These are phyloP conservation scores for Panaeolus cyanescens DNA, from an alignment of 768 basidiomycete genomes.

Conservation along the genomic window DNA sequence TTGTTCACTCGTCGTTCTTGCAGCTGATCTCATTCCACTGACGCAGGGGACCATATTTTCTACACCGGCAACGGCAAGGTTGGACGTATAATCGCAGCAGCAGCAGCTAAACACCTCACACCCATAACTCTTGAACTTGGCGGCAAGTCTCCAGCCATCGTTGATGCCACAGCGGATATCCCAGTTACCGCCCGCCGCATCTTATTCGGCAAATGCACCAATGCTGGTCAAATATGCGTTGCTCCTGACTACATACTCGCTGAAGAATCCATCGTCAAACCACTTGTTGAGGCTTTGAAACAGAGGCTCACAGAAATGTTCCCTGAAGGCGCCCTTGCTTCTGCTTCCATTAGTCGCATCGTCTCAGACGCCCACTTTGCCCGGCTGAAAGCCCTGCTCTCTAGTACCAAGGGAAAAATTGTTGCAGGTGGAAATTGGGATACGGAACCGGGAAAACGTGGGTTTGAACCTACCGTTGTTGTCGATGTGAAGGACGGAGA, in stretches of 20 bases:
- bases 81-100: constrained; percentile 48
- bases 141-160: constrained; percentile 48
- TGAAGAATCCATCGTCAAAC: constrained; percentile 42
- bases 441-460: constrained; percentile 36
- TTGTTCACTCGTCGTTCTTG: background rate
- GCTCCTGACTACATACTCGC: constrained; percentile 50
- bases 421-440: constrained; percentile 45
- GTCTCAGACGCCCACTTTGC: constrained; percentile 55
- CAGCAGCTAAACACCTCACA: constrained; percentile 55
- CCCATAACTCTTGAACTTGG: constrained; percentile 58
- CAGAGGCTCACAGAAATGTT: constrained; percentile 49
- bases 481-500: constrained; percentile 60
- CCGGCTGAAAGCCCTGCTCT: constrained; percentile 53
- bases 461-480: constrained; percentile 64
- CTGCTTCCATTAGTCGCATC: constrained; percentile 48
- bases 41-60: constrained; percentile 39
- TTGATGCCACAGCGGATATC: constrained; percentile 38
- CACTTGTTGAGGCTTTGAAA: constrained; percentile 46
- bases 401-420: constrained; percentile 55
- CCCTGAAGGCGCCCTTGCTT: constrained; percentile 51
- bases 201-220: constrained; percentile 65
- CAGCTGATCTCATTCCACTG: constrained; percentile 10
- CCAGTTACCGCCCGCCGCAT: constrained; percentile 62
- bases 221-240: constrained; percentile 75
- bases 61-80: constrained; percentile 49